Conservation (phyloP, 352 stramenopile genomes). For the Pelagophyceae sp. region DNA sequence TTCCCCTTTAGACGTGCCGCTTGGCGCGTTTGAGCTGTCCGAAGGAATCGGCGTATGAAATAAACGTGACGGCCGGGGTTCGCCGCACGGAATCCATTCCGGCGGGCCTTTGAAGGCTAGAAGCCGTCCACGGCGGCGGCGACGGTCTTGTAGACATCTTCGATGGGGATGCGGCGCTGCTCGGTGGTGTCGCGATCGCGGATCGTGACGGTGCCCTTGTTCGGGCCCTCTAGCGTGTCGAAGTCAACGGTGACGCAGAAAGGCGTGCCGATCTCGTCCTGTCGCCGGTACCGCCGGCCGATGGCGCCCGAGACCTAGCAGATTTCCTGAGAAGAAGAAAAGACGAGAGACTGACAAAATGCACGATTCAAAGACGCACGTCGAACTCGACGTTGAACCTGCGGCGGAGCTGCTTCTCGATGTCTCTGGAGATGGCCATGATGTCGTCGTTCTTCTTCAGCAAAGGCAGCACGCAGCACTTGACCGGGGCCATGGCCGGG, state of each 20-base stretch:
- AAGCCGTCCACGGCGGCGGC: background rate
- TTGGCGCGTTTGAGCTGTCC: no score
- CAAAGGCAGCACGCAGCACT: slow-evolving; percentile 79
- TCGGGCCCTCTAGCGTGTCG: slow-evolving; percentile 87
- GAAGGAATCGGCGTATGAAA: no score
- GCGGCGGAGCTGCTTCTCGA: slow-evolving; percentile 76
- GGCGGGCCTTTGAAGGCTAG: background rate
- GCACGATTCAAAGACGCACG: no score
- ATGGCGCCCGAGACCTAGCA: slow-evolving; percentile 74
- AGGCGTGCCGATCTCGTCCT: slow-evolving; percentile 92
- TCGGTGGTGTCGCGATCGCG: slow-evolving; percentile 87
- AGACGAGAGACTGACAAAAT: no score
- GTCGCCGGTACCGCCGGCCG: slow-evolving; percentile 78
- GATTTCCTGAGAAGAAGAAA: no score
- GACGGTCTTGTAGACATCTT: slow-evolving; percentile 67
- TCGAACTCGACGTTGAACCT: slow-evolving; percentile 81
- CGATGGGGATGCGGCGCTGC: slow-evolving; percentile 82
- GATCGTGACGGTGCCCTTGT: slow-evolving; percentile 82
- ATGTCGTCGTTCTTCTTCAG: slow-evolving; percentile 85
- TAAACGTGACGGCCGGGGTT: no score
- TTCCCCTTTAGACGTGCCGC: no score
- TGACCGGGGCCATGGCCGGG: slow-evolving; percentile 83
- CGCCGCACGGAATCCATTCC: no score
- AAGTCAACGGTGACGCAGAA: slow-evolving; percentile 96
- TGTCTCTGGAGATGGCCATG: slow-evolving; percentile 64